Evolutionary conservation across 2,329 filamentous ascomycete species (phyloP).

Genomic region (Paracorniculantispora psalliotae): DNA sequence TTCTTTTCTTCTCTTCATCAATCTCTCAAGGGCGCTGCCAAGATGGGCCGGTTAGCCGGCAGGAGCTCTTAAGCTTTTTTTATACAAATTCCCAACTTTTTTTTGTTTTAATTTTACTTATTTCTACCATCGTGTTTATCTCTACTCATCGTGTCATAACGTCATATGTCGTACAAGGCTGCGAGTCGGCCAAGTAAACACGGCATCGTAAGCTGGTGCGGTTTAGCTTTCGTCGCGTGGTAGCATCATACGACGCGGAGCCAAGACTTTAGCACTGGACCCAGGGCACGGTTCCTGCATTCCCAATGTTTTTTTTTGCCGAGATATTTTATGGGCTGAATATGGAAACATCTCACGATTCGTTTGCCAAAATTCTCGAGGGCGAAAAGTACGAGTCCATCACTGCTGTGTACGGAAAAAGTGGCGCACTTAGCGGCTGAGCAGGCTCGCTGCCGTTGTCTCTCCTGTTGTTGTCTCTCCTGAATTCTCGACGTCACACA

Average conservation of each 20-base stretch:
- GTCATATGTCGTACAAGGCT: no score
- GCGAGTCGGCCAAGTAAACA: no score
- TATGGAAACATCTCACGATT: no score
- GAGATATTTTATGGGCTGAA: no score
- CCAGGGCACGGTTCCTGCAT: no score
- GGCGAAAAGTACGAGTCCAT: not conserved
- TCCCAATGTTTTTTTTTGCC: no score
- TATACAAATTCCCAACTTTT: not conserved
- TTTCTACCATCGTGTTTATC: not conserved
- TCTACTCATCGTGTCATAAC: no score
- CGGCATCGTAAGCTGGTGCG: no score
- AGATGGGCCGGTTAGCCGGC: not conserved
- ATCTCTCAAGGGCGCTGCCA: not conserved
- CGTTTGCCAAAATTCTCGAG: no score
- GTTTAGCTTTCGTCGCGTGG: no score
- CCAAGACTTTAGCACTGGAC: no score
- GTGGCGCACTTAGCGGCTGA: conserved; percentile 9
- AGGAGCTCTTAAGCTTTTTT: not conserved
- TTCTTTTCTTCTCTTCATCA: not conserved
- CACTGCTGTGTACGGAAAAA: not conserved
- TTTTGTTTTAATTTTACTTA: not conserved
- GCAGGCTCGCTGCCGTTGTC: not conserved
- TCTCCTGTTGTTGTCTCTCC: not conserved
- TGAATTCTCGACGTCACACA: not conserved
- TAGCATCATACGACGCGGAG: no score